A percentile compares a stretch with the other conserved stretches of the same genome.
Conservation (phyloP, 192 early-diverging fungal species). For the Coemansia sp. region DNA sequence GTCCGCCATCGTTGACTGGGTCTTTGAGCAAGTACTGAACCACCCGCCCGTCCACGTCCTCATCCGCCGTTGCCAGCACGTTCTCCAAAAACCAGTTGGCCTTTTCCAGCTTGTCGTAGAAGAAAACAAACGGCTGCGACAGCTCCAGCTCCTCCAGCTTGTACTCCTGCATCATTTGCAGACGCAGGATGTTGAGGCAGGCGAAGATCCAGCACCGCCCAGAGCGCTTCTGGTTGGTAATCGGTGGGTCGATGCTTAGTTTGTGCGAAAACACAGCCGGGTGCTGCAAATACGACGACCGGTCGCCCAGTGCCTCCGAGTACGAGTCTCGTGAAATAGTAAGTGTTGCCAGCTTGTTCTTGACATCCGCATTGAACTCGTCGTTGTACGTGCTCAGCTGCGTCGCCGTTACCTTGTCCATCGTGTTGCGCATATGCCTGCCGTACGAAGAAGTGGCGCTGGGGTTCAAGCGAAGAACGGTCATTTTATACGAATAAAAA, state of each 20-base stretch:
- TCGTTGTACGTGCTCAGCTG: conserved; percentile 39
- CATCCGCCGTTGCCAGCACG: conserved; percentile 64
- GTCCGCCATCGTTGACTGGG: conserved; percentile 72
- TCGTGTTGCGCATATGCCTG: conserved; percentile 31
- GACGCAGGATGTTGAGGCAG: conserved; percentile 70
- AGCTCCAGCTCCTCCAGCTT: conserved; percentile 79
- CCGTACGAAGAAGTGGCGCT: conserved; percentile 36
- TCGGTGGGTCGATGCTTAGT: conserved; percentile 53
- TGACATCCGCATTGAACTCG: conserved; percentile 61
- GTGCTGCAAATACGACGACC: conserved; percentile 38
- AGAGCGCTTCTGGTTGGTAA: conserved; percentile 73
- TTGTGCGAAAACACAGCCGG: conserved; percentile 46
- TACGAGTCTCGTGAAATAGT: conserved; percentile 63
- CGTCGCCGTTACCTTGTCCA: conserved; percentile 11
- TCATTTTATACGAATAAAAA: conserved; percentile 21
- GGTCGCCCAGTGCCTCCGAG: conserved; percentile 61
- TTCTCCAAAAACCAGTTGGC: conserved; percentile 80
- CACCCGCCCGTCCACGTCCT: conserved; percentile 64
- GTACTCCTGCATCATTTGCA: conserved; percentile 69
- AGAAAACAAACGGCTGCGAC: conserved; percentile 73
- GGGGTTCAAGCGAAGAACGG: conserved; percentile 23
- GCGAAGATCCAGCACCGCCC: conserved; percentile 87
- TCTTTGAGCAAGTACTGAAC: conserved; percentile 68
- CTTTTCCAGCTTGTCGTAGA: conserved; percentile 81
- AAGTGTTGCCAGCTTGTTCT: conserved; percentile 69